Percentiles rank a stretch among this genome's conserved stretches.
Conservation (phyloP, 2,329 filamentous ascomycete species). For the Curvularia verruculosa region DNA sequence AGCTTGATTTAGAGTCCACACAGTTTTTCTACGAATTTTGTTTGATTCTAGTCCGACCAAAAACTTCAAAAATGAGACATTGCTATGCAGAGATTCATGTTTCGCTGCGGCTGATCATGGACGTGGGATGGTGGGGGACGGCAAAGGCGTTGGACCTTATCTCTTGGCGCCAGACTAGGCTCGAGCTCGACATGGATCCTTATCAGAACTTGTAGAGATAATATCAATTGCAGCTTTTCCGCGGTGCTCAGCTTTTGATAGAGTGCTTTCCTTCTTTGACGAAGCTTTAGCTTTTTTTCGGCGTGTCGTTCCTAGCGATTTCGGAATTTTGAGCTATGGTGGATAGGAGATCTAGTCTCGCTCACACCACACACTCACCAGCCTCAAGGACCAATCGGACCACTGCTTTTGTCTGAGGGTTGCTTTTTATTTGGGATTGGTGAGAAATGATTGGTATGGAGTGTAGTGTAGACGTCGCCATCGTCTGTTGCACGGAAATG, state of each 20-base stretch:
- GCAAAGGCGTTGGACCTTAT: conserved; percentile 44
- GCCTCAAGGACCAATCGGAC: not conserved
- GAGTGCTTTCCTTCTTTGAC: conserved; percentile 27
- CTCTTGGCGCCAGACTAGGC: conserved; percentile 41
- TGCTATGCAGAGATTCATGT: conserved; percentile 22
- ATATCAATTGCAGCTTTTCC: conserved; percentile 39
- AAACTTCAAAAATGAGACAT: conserved; percentile 19
- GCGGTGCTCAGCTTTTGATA: conserved; percentile 37
- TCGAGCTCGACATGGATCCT: conserved; percentile 30
- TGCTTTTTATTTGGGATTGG: conserved; percentile 8
- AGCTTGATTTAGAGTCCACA: conserved; percentile 17
- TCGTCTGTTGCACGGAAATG: conserved; percentile 5
- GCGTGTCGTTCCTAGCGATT: conserved; percentile 5
- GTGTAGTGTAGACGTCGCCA: not conserved
- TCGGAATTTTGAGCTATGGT: conserved; percentile 9
- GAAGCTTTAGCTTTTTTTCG: conserved; percentile 3
- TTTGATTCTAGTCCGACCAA: conserved; percentile 14
- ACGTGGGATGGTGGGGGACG: conserved; percentile 43
- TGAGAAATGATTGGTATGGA: not conserved
- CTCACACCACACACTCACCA: not conserved
- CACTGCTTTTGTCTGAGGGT: not conserved
- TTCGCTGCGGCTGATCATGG: conserved; percentile 23
- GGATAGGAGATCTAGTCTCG: conserved; percentile 1
- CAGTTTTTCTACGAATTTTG: conserved; percentile 15
- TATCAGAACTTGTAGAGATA: conserved; percentile 40